Conservation (phyloP, 306 rosid genomes). For the Lithocarpus polystachyus region DNA sequence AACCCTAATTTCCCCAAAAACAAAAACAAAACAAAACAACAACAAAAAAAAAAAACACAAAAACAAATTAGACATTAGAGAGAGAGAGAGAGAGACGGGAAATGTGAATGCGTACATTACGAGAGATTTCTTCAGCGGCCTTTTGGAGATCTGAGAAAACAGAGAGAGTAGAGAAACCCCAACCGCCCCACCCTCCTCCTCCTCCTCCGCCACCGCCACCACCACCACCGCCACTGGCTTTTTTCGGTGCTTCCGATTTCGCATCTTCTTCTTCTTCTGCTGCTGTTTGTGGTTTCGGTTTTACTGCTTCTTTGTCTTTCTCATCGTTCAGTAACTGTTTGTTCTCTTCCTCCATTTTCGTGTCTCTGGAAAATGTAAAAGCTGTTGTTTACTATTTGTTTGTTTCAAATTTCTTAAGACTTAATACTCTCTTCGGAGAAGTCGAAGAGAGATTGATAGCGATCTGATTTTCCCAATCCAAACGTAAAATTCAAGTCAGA, state of each 20-base stretch:
- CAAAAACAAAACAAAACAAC: no score
- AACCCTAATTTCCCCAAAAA: neutral
- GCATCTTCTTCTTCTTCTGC: neutral
- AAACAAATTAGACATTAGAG: neutral
- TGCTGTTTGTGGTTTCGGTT: constrained; percentile 13
- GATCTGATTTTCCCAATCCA: neutral
- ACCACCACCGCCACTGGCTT: constrained; percentile 29
- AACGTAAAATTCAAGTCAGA: neutral
- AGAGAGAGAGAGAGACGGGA: neutral
- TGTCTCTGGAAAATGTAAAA: neutral
- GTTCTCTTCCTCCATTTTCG: constrained; percentile 47
- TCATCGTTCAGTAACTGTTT: constrained; percentile 48
- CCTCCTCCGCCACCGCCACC: constrained; percentile 37
- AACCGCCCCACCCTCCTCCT: constrained; percentile 73
- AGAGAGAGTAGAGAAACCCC: constrained; percentile 76
- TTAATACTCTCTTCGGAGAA: no score
- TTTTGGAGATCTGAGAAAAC: constrained; percentile 84
- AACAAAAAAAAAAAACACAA: no score
- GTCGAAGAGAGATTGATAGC: no score
- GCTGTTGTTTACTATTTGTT: neutral
- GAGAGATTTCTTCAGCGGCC: constrained; percentile 94
- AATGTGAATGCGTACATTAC: constrained; percentile 60
- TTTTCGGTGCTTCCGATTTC: constrained; percentile 12
- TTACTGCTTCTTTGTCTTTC: constrained; percentile 10
- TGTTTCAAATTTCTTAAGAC: neutral